A percentile compares a stretch with the other conserved stretches of the same genome.
phyloP scores from a whole-genome alignment of 2,329 filamentous ascomycete species.

The Parasarocladium wereldwijsianum region DNA sequence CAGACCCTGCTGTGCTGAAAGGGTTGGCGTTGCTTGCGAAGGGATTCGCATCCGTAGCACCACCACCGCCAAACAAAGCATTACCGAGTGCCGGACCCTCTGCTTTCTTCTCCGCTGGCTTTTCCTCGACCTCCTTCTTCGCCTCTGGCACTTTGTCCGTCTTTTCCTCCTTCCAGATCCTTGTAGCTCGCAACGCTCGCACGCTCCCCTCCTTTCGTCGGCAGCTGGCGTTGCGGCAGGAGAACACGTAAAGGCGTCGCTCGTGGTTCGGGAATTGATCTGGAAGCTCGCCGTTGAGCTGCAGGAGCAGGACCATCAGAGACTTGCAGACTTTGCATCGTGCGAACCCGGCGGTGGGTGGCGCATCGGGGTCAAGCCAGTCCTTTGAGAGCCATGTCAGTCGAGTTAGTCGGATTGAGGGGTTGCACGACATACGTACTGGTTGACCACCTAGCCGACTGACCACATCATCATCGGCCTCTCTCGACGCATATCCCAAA shows the following conservation, averaged over 20 bases:
- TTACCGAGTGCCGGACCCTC: slow-evolving; percentile 41
- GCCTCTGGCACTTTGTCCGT: slow-evolving; percentile 11
- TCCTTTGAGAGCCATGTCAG: too few species aligned
- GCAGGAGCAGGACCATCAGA: slow-evolving; percentile 70
- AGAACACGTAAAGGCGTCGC: slow-evolving; percentile 74
- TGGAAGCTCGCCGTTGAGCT: slow-evolving; percentile 82
- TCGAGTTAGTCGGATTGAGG: slow-evolving; percentile 8
- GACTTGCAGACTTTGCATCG: slow-evolving; percentile 80
- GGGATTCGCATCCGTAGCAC: slow-evolving; percentile 34
- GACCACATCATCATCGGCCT: slow-evolving; percentile 61
- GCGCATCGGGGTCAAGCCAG: slow-evolving; percentile 62
- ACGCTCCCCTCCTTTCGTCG: slow-evolving; percentile 72
- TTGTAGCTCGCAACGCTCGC: slow-evolving; percentile 56
- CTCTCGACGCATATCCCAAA: slow-evolving; percentile 74
- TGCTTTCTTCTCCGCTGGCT: slow-evolving; percentile 19
- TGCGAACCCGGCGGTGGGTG: slow-evolving; percentile 63
- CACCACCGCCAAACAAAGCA: slow-evolving; percentile 46
- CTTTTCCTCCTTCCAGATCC: slow-evolving; percentile 29
- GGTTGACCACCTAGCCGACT: slow-evolving; percentile 80
- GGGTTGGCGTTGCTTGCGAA: slow-evolving; percentile 41
- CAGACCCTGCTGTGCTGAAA: slow-evolving; percentile 19
- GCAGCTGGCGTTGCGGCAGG: slow-evolving; percentile 65
- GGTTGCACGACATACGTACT: slow-evolving; percentile 44
- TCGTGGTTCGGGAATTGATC: slow-evolving; percentile 79
- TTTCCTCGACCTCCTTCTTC: slow-evolving; percentile 15